Evolutionary conservation across 768 basidiomycete species (phyloP).

Genomic region (Xerocomus spinulosus): DNA sequence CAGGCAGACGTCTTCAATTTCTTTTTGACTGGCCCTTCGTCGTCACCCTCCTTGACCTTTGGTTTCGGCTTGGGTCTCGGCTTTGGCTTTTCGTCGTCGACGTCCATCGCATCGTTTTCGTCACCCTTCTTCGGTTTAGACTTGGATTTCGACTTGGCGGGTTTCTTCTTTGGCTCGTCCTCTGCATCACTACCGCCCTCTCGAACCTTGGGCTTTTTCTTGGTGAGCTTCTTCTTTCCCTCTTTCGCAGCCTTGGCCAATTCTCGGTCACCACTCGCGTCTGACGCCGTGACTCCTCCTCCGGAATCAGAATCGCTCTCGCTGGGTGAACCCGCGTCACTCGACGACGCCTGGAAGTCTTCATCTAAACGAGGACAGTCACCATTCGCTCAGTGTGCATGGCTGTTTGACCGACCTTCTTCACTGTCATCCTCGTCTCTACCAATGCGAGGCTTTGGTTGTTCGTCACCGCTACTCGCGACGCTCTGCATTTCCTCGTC

Average conservation of each 20-base stretch:
- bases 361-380: conserved; percentile 50
- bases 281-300: conserved; percentile 76
- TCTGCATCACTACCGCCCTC: conserved; percentile 41
- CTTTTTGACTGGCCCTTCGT: conserved; percentile 66
- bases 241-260: conserved; percentile 40
- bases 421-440: conserved; percentile 72
- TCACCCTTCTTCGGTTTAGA: conserved; percentile 38
- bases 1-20: conserved; percentile 58
- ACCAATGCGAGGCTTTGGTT: conserved; percentile 45
- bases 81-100: conserved; percentile 39
- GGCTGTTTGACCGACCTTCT: conserved; percentile 43
- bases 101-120: conserved; percentile 47
- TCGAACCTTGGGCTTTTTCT: conserved; percentile 42
- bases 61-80: conserved; percentile 41
- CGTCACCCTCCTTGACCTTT: conserved; percentile 33
- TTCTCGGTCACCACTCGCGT: conserved; percentile 76
- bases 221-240: conserved; percentile 35
- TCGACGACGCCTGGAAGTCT: conserved; percentile 84
- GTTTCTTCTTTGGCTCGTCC: conserved; percentile 48
- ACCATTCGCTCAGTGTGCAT: neutral
- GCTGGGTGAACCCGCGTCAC: conserved; percentile 85
- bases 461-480: conserved; percentile 63
- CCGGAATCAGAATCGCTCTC: conserved; percentile 58
- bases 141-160: conserved; percentile 41
- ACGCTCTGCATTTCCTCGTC: conserved; percentile 85